Base-by-base conservation (phyloP, 2,329 filamentous ascomycete genomes). In the Lecanicillium sp. region DNA sequence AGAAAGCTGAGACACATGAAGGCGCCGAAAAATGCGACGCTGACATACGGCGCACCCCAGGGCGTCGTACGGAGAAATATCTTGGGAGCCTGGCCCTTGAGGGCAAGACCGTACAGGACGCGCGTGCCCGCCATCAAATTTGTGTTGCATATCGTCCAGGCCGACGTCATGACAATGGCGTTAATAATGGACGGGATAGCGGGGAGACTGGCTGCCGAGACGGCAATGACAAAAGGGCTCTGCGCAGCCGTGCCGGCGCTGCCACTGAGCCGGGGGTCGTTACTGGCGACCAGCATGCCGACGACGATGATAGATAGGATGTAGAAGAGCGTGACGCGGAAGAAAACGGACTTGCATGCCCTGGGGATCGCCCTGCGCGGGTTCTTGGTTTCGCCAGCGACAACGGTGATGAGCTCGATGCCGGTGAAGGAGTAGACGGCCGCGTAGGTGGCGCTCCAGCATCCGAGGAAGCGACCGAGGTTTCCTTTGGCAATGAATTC, bases 171-270 rank as follows among this genome's bases (percentile, higher is more conserved):
- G 55, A 90, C 83, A 23, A 89, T 73, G 26, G 84, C 85, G 61
- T 90, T 90, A 64, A 90, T 81, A 45, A 90, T 77, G 4, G 79
- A 81, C 0, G 84, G 82, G 5, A 90, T 75, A 5, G 75, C 82
- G 3, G 70, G 72, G 49, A 90, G 82, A 0, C 83, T 81, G 2
- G 85, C 85, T 21, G 78, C 75, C 7, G 76, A 72, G 32, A 84
- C 81, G n/a, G 85, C 86, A 53, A 89, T 86, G 50, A 90, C 85
- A 57, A 83, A 87, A 9, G 83, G 84, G 60, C 63, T 69, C 58
- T 75, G 69, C 1, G 73, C n/a, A 2, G 75, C 72, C 15, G 63
- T 69, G 23, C 70, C 73, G 21, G 65, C 68, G n/a, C 62, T 60
- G 39, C 69, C 58, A 56, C 71, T 61, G 27, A 83, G 69, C 10